A percentile compares a stretch with the other conserved stretches of the same genome.
These are phyloP conservation scores for Ogataea sp. DNA, from an alignment of 805 yeast genomes.

Conservation along the genomic window DNA sequence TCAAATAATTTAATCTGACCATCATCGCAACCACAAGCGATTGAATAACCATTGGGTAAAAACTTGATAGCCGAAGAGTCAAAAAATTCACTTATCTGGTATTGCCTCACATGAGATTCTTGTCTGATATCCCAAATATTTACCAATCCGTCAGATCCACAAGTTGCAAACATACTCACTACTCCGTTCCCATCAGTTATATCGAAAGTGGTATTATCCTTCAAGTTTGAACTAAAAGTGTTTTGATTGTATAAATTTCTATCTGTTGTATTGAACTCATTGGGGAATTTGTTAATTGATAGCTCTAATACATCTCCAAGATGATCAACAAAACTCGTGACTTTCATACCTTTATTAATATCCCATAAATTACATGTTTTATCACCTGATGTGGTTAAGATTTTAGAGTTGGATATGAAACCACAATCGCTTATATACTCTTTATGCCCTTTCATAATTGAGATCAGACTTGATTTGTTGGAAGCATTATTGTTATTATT, in stretches of 20 bases:
- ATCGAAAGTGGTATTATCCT: too few species aligned
- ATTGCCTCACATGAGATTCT: conserved; percentile 30
- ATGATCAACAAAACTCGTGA: conserved; percentile 54
- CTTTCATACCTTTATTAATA: conserved; percentile 46
- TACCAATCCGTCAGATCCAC: conserved; percentile 62
- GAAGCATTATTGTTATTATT: too few species aligned
- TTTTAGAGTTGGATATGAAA: conserved; percentile 47
- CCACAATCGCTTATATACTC: conserved; percentile 75
- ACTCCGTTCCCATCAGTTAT: conserved; percentile 3
- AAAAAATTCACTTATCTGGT: conserved; percentile 38
- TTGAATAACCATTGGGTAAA: conserved; percentile 64
- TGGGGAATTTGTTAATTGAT: conserved; percentile 16
- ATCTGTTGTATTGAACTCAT: too few species aligned
- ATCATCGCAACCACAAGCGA: conserved; percentile 75
- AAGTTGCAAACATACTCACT: conserved; percentile 37
- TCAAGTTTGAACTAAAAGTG: too few species aligned
- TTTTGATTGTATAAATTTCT: too few species aligned
- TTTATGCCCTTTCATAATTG: conserved; percentile 68
- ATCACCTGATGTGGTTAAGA: conserved; percentile 77
- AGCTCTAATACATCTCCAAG: conserved; percentile 62
- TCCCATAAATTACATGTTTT: conserved; percentile 80
- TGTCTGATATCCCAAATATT: conserved; percentile 59
- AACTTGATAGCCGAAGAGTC: conserved; percentile 60
- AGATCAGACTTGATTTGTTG: conserved; percentile 28
- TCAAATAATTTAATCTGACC: conserved; percentile 66